Base-by-base conservation (phyloP, 495 filamentous ascomycete genomes). In the Aspergillus mulundensis region DNA sequence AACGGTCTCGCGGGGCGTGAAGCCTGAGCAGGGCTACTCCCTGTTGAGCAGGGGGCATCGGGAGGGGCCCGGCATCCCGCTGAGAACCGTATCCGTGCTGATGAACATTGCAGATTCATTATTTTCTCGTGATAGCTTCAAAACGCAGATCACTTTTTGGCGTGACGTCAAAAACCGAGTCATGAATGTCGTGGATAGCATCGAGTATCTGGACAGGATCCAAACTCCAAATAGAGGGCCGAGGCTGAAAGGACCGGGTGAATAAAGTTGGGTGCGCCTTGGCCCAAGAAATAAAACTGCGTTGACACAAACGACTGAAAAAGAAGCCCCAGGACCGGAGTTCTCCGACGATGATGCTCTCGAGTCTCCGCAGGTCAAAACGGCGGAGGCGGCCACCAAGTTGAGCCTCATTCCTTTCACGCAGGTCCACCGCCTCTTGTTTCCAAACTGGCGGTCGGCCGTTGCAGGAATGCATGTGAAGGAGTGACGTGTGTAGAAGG, bases 341-440 rank as follows among this genome's bases (percentile, higher is more conserved):
- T 47, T 47, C 12, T 12, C 45, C 45, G 45, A 32, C 16, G 19
- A 50, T 15, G 12, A 28, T 16, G 3, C 38, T 40, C n/a, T n/a
- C n/a, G n/a, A n/a, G n/a, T n/a, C n/a, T 18, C 3, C 38, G 38
- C 38, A 40, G n/a, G 38, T 18, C 38, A 16, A 40, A 16, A 16
- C 3, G 14, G 43, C n/a, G 7, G 21, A 5, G 24, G 21, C 21
- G 24, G 34, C 34, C 24, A 11, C 34, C 34, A 40, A 40, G 18
- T 50, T 50, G 48, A 50, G 48, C 48, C 48, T 34, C 48, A 50
- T 11, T 23, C 30, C 16, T 8, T 38, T 10, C 19, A 25, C 47
- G 47, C 47, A 50, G 47, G 48, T 8, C 19, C 34, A 39, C 48
- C 34, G 34, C 32, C 34, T 40, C 34, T 40, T 20, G 14, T 40